These are phyloP conservation scores for Myxozyma nipponensis DNA, from an alignment of 805 yeast genomes.

Conservation along the genomic window DNA sequence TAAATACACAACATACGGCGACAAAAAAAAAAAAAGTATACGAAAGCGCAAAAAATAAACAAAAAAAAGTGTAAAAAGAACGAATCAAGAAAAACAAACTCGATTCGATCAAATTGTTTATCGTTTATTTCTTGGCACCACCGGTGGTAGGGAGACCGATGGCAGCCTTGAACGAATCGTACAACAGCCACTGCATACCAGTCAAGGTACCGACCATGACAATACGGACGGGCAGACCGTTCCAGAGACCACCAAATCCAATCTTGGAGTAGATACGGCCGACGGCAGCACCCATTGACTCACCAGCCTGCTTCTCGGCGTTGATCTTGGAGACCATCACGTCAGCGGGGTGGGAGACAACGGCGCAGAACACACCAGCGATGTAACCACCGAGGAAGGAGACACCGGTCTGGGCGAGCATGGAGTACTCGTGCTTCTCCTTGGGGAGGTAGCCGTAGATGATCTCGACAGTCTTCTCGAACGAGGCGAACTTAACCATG, in stretches of 20 bases:
- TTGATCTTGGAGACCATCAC: conserved; percentile 95
- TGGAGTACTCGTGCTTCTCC: conserved; percentile 65
- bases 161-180: conserved; percentile 93
- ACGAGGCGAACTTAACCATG: conserved; percentile 93
- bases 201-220: conserved; percentile 97
- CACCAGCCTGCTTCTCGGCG: conserved; percentile 61
- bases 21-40: no score
- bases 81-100: not conserved
- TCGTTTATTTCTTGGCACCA: conserved; percentile 38
- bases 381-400: conserved; percentile 93
- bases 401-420: conserved; percentile 84
- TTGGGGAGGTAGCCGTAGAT: conserved; percentile 73
- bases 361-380: conserved; percentile 96
- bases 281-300: conserved; percentile 63
- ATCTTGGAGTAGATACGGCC: conserved; percentile 72
- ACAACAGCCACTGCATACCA: conserved; percentile 94
- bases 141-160: conserved; percentile 96
- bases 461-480: conserved; percentile 81
- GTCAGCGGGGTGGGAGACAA: conserved; percentile 98
- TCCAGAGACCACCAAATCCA: conserved; percentile 92
- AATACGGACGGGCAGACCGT: conserved; percentile 89
- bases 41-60: no score
- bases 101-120: not conserved
- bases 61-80: not conserved
- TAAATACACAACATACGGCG: not conserved